phyloP scores from a whole-genome alignment of 169 alveolate genomes.

The Eimeria sp. region DNA sequence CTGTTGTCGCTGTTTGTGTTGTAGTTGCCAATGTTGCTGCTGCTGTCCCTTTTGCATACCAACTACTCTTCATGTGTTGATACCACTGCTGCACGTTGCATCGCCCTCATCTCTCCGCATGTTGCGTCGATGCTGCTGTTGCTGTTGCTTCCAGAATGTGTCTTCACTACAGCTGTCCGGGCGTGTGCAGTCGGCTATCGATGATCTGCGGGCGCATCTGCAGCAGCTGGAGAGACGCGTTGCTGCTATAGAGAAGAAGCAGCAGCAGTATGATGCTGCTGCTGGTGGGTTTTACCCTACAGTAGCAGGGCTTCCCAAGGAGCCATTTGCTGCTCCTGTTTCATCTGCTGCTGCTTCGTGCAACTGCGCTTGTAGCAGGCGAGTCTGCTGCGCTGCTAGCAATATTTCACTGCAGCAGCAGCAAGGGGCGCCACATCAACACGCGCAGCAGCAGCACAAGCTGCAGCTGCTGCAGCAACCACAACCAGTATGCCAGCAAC shows the following conservation, averaged over 20 bases:
- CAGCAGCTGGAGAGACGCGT: conserved; percentile 19
- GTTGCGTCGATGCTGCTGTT: too few species aligned
- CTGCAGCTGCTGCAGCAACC: conserved; percentile 2
- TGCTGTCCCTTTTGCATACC: neutral
- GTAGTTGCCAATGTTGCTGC: neutral
- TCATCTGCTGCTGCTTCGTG: conserved; percentile 16
- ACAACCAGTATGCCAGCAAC: too few species aligned
- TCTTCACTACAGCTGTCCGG: conserved; percentile 19
- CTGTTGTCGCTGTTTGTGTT: neutral
- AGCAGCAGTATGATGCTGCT: neutral
- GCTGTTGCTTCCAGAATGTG: neutral
- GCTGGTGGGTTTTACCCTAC: neutral
- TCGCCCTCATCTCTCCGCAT: neutral
- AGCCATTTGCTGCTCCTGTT: neutral
- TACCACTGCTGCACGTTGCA: neutral
- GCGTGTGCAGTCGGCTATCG: conserved; percentile 9
- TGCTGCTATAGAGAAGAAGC: conserved; percentile 39
- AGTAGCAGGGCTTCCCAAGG: neutral
- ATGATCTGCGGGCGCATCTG: neutral
- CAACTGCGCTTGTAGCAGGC: neutral
- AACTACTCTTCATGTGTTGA: neutral
- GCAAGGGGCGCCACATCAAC: neutral
- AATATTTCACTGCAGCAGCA: neutral
- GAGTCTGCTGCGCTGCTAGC: conserved; percentile 17
- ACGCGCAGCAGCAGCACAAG: neutral